Conservation (phyloP, 768 basidiomycete genomes). For the Lactifluus piperatus region DNA sequence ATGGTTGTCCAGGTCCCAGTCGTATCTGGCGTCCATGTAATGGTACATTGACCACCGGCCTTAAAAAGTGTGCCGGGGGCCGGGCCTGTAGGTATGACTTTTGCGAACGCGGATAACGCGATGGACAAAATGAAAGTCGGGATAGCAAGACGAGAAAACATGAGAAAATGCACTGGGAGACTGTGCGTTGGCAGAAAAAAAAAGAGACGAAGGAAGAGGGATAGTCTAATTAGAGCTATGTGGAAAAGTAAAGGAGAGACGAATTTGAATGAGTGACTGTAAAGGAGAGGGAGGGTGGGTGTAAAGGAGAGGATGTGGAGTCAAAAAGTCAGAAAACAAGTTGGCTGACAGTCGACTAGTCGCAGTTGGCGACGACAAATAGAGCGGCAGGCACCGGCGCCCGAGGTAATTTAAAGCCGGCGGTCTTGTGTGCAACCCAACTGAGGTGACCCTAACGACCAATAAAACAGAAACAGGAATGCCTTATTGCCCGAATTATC, state of each 20-base stretch:
- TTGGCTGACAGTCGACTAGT: too few species aligned
- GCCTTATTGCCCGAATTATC: too few species aligned
- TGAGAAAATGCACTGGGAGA: neutral
- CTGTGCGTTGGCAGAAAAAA: neutral
- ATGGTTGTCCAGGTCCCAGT: conserved; percentile 60
- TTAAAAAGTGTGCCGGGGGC: conserved; percentile 50
- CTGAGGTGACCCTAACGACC: too few species aligned
- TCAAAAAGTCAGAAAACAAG: too few species aligned
- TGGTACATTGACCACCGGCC: conserved; percentile 44
- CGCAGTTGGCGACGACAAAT: too few species aligned
- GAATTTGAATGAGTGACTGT: conserved; percentile 1
- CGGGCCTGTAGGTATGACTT: conserved; percentile 51
- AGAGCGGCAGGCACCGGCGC: too few species aligned
- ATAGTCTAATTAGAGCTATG: neutral
- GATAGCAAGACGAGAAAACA: conserved; percentile 14
- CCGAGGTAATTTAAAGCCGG: too few species aligned
- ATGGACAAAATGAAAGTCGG: conserved; percentile 14
- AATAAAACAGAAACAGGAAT: too few species aligned
- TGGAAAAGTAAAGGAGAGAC: neutral
- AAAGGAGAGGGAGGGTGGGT: neutral
- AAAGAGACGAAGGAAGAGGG: neutral
- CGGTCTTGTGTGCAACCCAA: too few species aligned
- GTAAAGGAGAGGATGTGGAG: neutral
- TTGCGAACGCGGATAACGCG: conserved; percentile 36
- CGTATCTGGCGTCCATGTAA: conserved; percentile 52